Base-by-base conservation (phyloP, 176 grass and related monocot species). In the Carex cristatella region DNA sequence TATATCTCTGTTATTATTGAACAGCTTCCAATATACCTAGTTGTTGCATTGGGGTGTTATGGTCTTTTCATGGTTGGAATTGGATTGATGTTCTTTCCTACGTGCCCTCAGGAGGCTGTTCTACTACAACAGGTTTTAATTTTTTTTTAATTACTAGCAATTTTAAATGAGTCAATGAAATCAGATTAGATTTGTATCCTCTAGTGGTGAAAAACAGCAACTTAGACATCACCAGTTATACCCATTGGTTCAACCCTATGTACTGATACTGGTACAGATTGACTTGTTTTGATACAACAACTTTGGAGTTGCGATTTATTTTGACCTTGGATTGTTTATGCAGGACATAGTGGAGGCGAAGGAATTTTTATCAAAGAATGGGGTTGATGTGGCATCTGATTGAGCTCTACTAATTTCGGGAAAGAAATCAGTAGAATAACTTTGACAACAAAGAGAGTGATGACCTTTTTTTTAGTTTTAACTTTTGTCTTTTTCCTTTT, bases 51-150 rank as follows among this genome's bases (percentile, higher is more conserved):
- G 64, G 93, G 96, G 16, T 98, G 96, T 65, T 98, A 98, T 28
- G 93, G 96, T 27, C 87, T 98, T 90, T 93, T 98, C 23, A 95
- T 98, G 91, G 91, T 95, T 89, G 91, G 93, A 85, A 79, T 88
- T 75, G 96, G 96, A 37, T 88, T 98, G 87, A 92, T 98, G 88
- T 87, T 98, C 65, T 98, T 98, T 79, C 96, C 96, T 71, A 94
- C 88, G 35, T 98, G 91, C 53, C 96, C 93, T 83, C 88, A 91
- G 27, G 93, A 99, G 92, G 93, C 88, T 80, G 10, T 94, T 13
- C 81, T 95, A 10, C 88, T 99, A 37, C 93, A 94, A 71, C 77
- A 99, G 96, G 93, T 95, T 90, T 85, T 63, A 80, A 53, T 61
- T 61, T 72, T 62, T n/a, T 69, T 51, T 18, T 51, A 1, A 30